Evolutionary conservation across 192 early-diverging fungal species (phyloP), one percentile per base, ranked within the genome.

Genomic region (Backusella westeae): DNA sequence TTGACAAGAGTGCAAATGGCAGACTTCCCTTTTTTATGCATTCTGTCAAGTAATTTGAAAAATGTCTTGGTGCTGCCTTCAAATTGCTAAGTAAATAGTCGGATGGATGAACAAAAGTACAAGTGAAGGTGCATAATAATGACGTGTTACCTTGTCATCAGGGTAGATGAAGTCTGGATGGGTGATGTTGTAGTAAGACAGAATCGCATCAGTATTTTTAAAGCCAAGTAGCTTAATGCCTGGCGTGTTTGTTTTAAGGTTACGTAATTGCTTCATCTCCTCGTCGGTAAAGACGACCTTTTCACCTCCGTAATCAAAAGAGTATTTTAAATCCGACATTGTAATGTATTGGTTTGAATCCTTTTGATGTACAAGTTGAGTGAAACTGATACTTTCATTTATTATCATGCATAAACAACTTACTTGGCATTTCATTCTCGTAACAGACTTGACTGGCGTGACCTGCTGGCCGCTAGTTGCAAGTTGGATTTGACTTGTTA

Each of bases 181-280:
- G 23, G 53, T 78, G 71, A 96, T 77, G 69, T 93, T 93, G 75
- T 91, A 83, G 38, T 94, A 81, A 41, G 79, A 69, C 19, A 85
- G 82, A 7, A 93, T 75, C 4, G 75, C 67, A 34, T 14, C 68
- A 10, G 44, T 76, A 14, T 87, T 82, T 72, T 93, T 92, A 84
- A 96, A 96, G 15, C 95, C 95, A 35, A 96, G 81, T 21, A 95
- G 65, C 1, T 77, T 77, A 15, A 96, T 14, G 14, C 90, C 94
- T 12, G 21, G 21, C 0, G 7, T 14, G 1, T 4, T 26, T 85
- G 91, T 87, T 6, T 89, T 87, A 75, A 93, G 85, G 7, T 83
- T 81, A 69, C 87, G 87, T n/a, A 95, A 87, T 49, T 86, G 71
- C 0, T 77, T 69, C 14, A 92, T 56, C 46, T 96, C 94, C 1